phyloP scores from a whole-genome alignment of 257 asterid species.

The Salvia miltiorrhiza region DNA sequence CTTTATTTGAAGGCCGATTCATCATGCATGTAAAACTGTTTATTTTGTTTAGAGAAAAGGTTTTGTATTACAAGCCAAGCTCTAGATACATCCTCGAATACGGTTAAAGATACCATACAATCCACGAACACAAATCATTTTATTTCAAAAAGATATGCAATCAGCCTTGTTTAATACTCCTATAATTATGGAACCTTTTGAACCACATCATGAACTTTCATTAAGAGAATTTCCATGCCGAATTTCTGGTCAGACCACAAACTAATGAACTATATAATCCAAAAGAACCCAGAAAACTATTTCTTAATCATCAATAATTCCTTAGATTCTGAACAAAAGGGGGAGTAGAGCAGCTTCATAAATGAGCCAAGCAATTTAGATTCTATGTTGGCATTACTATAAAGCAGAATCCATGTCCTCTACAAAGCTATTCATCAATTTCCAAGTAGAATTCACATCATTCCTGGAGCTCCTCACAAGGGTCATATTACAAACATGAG shows the following conservation, averaged over 20 bases:
- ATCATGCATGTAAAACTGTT: too few relatives aligned
- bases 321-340: not conserved
- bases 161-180: too few relatives aligned
- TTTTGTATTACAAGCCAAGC: too few relatives aligned
- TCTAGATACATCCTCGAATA: too few relatives aligned
- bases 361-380: not conserved
- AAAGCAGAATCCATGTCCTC: not conserved
- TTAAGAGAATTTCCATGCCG: not conserved
- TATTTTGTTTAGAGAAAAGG: too few relatives aligned
- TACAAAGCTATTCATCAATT: not conserved
- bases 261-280: too few relatives aligned
- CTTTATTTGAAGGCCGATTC: too few relatives aligned
- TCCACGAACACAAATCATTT: too few relatives aligned
- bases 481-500: constrained; percentile 24
- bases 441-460: constrained; percentile 1
- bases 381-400: not conserved
- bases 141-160: too few relatives aligned
- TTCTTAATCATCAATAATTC: not conserved
- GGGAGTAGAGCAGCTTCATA: not conserved
- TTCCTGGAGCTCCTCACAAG: not conserved
- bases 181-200: not conserved
- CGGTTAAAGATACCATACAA: too few relatives aligned
- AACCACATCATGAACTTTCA: not conserved
- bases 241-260: not conserved
- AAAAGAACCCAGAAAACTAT: not conserved